Base-by-base conservation (phyloP, 2,329 filamentous ascomycete genomes). In the Apiospora sp. region DNA sequence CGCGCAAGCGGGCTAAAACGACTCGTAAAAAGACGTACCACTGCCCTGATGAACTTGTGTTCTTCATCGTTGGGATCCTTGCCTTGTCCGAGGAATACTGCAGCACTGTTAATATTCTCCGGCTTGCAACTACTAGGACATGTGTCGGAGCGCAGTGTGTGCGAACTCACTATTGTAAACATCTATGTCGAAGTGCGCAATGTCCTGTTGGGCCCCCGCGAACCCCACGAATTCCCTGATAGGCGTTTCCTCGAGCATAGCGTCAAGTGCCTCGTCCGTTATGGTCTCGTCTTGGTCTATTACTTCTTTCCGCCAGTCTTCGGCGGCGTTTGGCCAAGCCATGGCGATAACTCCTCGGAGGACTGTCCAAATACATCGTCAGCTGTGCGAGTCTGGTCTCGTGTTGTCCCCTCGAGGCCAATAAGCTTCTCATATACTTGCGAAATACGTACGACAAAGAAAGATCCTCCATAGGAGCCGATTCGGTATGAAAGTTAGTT, bases 371-470 rank as follows among this genome's bases (percentile, higher is more conserved):
- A n/a, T 13, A 41, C 22, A 41, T 41, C 12, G 58, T 64, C 22
- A 64, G 58, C 34, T 64, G 34, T 41, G 22, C 8, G 22, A 24
- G 5, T 19, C 19, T 10, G 27, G 27, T 30, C 27, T 30, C 27
- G 4, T 30, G 27, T 4, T 30, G 27, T 30, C 10, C 30, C 16
- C 58, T 30, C 58, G n/a, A 24, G 34, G 30, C n/a, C n/a, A n/a
- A n/a, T n/a, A n/a, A n/a, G n/a, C n/a, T n/a, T n/a, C n/a, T n/a
- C n/a, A n/a, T n/a, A n/a, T n/a, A n/a, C n/a, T n/a, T n/a, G n/a
- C n/a, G n/a, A n/a, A n/a, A n/a, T n/a, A n/a, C n/a, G n/a, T 64
- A 64, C 58, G 44, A 34, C 67, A 69, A 22, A 49, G 67, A 7
- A 69, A 49, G 3, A 69, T 14, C 27, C 67, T 49, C 67, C 67